Evolutionary conservation across 371 early-diverging fungal genomes (phyloP), one percentile per base, ranked within the genome.

Genomic region (Mucor piriformis): DNA sequence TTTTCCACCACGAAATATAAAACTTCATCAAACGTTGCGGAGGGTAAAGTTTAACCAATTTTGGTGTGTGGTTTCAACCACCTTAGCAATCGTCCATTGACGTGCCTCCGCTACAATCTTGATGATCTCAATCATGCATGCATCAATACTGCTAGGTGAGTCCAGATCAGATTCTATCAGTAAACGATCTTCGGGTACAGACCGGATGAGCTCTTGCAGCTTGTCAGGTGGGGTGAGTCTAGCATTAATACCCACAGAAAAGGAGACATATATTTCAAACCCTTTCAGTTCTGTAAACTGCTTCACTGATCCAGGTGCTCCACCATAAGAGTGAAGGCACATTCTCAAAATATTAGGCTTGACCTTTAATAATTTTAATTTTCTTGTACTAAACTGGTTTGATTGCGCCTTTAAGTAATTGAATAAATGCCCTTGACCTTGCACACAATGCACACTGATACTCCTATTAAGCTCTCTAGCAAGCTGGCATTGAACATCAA

Each of bases 261-360:
- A 91, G 1, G 86, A 85, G 35, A 92, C 85, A 61, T 86, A 93
- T 0, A 79, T 51, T 0, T 48, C 48, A 43, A 57, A 72, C 0
- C 69, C 66, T 12, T 66, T 65, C 2, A 87, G 65, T n/a, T 79
- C 73, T 1, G 86, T 34, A 44, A 95, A 86, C 15, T 83, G 75
- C 33, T 81, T 76, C n/a, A 88, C 61, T 12, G 88, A 82, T 53
- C 90, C 94, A 15, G 86, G 72, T 20, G 92, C 89, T 10, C 93
- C 95, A 3, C 88, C 86, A 65, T 81, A 96, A 10, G 95, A 95
- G 65, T 96, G 96, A 43, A 94, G 70, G 72, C 92, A 92, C 27
- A 95, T 76, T 2, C 79, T 70, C 3, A 72, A 32, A 33, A 59
- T 49, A 6, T 70, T 44, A 2, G 61, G 56, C 7, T 57, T 49